phyloP scores from a whole-genome alignment of 176 grass and related monocot species.

The Juncus inflexus region DNA sequence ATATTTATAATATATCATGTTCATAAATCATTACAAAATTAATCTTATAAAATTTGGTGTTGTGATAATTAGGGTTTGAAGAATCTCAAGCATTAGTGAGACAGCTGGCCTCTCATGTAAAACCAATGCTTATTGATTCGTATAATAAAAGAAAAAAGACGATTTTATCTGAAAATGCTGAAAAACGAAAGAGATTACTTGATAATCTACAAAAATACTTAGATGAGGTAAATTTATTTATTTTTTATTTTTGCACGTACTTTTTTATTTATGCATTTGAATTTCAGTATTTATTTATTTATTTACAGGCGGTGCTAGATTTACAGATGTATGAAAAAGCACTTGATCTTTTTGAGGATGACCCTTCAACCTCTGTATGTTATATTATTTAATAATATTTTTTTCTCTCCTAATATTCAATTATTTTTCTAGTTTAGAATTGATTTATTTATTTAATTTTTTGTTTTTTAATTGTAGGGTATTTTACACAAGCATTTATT shows the following conservation, averaged over 20 bases:
- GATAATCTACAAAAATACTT: slow-evolving; percentile 92
- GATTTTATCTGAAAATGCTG: slow-evolving; percentile 79
- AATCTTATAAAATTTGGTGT: slow-evolving; percentile 18
- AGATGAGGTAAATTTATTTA: slow-evolving; percentile 63
- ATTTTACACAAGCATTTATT: slow-evolving; percentile 93
- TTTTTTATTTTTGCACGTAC: slow-evolving; percentile 14
- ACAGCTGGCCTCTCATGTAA: slow-evolving; percentile 70
- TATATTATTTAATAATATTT: slow-evolving; percentile 15
- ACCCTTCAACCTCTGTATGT: slow-evolving; percentile 73
- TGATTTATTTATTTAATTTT: too few species aligned
- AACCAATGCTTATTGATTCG: slow-evolving; percentile 78
- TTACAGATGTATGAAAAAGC: slow-evolving; percentile 92
- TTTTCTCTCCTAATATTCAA: slow-evolving; percentile 6
- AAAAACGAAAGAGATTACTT: slow-evolving; percentile 66
- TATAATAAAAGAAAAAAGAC: slow-evolving; percentile 87
- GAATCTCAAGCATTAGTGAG: slow-evolving; percentile 48
- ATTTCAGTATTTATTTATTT: slow-evolving; percentile 21
- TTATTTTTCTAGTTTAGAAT: background rate
- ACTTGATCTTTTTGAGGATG: slow-evolving; percentile 89
- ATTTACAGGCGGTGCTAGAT: slow-evolving; percentile 72
- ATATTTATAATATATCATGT: slow-evolving; percentile 23
- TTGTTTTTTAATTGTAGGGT: slow-evolving; percentile 39
- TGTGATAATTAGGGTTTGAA: slow-evolving; percentile 38
- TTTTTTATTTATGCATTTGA: slow-evolving; percentile 11
- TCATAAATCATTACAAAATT: slow-evolving; percentile 5